Base-by-base conservation (phyloP, 768 basidiomycete genomes). In the Suillus fuscotomentosus region DNA sequence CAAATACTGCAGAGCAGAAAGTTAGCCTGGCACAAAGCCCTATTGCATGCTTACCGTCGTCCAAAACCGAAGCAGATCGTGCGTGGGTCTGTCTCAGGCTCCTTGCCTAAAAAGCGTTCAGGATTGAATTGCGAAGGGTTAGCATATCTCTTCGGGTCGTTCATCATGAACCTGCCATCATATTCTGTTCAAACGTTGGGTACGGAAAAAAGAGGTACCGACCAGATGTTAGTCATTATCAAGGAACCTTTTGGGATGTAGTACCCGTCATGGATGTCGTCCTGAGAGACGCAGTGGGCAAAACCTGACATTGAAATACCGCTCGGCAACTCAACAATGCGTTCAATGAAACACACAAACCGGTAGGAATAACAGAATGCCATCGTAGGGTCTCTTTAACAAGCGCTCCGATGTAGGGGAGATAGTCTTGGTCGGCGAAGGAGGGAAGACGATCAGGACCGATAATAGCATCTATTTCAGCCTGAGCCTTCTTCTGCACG, bases 361-460 rank as follows among this genome's bases (percentile, higher is more conserved):
- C 77, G 11, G 77, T 51, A 13, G 82, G 82, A 31, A 80, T 71
- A 36, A 80, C 75, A 7, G 68, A 69, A 56, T 74, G 67, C 81
- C 82, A 83, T 17, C 83, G 76, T 63, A 83, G 55, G 0, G 88
- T 82, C 73, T 90, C 88, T 67, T 86, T 86, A 1, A 77, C 74
- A 20, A 90, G 78, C 3, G 88, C 88, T 65, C 88, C 82, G 59
- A 86, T 68, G 68, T 87, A 89, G 4, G 88, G 88, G 31, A 89
- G 77, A 17, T 80, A 71, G 34, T 80, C 77, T 27, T 86, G 84
- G 73, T 89, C 88, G 60, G 78, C 73, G 72, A 86, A 85, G 17
- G 80, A 83, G 65, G 88, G 88, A 36, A 89, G 82, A 64, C 87
- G 81, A 68, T 87, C 85, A 66, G 73, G 76, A 63, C 88, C 88